phyloP scores from a whole-genome alignment of 192 early-diverging fungal species.

The Coemansia sp. region DNA sequence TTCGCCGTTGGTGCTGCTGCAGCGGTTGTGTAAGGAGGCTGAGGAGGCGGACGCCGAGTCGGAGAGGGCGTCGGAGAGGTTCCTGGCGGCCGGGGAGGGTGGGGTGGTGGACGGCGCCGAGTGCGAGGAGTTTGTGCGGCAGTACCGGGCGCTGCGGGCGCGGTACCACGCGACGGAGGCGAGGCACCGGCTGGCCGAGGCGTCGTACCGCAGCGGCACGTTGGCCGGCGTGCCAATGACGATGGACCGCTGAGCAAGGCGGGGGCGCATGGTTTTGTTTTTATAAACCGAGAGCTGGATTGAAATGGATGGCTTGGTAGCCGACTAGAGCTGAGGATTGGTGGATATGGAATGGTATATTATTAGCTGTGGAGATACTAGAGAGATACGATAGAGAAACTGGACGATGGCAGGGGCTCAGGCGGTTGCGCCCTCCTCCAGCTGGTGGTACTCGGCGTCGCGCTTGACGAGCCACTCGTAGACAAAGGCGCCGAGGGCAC shows the following conservation, averaged over 20 bases:
- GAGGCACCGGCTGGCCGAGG: constrained; percentile 20
- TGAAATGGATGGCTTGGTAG: background rate
- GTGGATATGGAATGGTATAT: too few relatives aligned
- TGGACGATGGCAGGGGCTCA: background rate
- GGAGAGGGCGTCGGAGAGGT: constrained; percentile 9
- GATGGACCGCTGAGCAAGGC: constrained; percentile 28
- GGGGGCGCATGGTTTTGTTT: too few relatives aligned
- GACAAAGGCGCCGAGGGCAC: constrained; percentile 48
- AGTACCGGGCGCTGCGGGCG: constrained; percentile 28
- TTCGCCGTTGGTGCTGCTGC: constrained; percentile 31
- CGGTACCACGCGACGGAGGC: constrained; percentile 28
- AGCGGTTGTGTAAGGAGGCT: constrained; percentile 14
- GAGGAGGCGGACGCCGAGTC: constrained; percentile 22
- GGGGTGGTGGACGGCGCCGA: constrained; percentile 14
- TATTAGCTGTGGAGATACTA: too few relatives aligned
- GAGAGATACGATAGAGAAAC: background rate
- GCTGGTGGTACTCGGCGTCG: constrained; percentile 29
- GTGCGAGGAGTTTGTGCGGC: constrained; percentile 49
- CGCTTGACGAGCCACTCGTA: constrained; percentile 56
- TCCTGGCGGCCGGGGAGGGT: constrained; percentile 16
- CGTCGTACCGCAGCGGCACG: constrained; percentile 35
- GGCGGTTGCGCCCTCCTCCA: constrained; percentile 20
- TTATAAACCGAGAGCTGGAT: background rate
- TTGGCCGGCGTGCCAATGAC: constrained; percentile 37
- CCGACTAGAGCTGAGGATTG: background rate